These are phyloP conservation scores for Amanita bisporigera DNA, from an alignment of 1,284 basidiomycete species.

Conservation along the genomic window DNA sequence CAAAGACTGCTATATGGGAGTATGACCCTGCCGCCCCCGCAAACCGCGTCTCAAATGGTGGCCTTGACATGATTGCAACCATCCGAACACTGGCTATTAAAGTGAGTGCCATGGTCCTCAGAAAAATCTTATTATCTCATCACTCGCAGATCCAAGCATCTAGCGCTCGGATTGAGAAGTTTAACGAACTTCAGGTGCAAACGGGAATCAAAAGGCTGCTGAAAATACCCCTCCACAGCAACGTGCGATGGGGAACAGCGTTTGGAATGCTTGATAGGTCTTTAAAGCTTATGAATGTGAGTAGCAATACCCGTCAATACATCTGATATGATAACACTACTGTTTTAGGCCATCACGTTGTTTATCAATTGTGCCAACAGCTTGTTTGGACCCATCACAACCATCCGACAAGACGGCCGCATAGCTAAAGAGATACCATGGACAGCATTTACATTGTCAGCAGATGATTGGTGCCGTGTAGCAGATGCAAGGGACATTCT, in stretches of 20 bases:
- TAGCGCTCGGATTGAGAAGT: neutral
- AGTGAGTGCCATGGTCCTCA: no score
- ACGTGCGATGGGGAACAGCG: neutral
- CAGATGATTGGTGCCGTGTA: neutral
- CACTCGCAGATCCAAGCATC: neutral
- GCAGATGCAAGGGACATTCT: neutral
- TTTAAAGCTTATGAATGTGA: no score
- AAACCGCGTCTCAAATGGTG: no score
- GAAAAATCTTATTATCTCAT: neutral
- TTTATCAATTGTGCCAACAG: neutral
- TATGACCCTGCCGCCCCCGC: no score
- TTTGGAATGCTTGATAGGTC: neutral
- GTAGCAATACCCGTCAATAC: no score
- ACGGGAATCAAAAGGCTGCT: neutral
- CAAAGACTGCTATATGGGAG: no score
- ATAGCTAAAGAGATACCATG: neutral
- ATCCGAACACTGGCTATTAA: no score
- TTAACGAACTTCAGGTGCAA: neutral
- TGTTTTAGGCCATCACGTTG: neutral
- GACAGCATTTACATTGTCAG: neutral
- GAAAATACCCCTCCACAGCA: neutral
- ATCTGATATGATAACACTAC: no score
- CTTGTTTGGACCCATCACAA: neutral
- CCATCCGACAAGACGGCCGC: neutral
- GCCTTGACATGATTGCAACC: no score